Conservation (phyloP, 2,329 filamentous ascomycete genomes). For the Aspergillus nomiae region DNA sequence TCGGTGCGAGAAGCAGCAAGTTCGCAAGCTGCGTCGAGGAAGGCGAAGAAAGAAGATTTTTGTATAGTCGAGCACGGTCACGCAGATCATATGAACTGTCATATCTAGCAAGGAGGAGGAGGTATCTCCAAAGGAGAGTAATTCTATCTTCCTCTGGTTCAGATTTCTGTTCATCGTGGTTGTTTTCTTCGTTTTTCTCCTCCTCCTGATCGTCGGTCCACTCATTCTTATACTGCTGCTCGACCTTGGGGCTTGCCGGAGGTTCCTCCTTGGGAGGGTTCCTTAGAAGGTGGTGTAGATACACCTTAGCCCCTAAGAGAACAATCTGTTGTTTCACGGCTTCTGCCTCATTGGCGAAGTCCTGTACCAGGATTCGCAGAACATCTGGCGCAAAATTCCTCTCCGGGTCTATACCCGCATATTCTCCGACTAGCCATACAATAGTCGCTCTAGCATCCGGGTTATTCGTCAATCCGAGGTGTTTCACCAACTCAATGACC, state of each 20-base stretch:
- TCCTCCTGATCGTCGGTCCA: slow-evolving; percentile 33
- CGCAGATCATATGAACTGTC: slow-evolving; percentile 94
- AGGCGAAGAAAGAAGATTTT: slow-evolving; percentile 76
- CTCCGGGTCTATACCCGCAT: slow-evolving; percentile 74
- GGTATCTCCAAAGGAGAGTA: slow-evolving; percentile 78
- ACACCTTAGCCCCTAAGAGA: slow-evolving; percentile 92
- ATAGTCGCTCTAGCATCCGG: slow-evolving; percentile 90
- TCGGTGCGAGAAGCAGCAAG: slow-evolving; percentile 87
- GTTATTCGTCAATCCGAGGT: slow-evolving; percentile 84
- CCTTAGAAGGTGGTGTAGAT: slow-evolving; percentile 76
- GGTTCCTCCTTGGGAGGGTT: slow-evolving; percentile 38
- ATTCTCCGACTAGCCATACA: slow-evolving; percentile 96
- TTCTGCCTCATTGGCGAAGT: slow-evolving; percentile 81
- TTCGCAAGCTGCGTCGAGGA: slow-evolving; percentile 79
- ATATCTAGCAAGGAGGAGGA: slow-evolving; percentile 82
- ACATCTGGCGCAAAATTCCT: slow-evolving; percentile 94
- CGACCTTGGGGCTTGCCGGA: slow-evolving; percentile 25
- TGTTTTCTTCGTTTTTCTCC: slow-evolving; percentile 26
- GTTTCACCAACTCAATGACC: slow-evolving; percentile 84
- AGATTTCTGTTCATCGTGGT: slow-evolving; percentile 34
- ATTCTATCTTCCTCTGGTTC: slow-evolving; percentile 61
- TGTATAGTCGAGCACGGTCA: slow-evolving; percentile 86
- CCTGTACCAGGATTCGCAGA: slow-evolving; percentile 80
- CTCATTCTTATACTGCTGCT: slow-evolving; percentile 35
- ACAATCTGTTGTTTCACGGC: slow-evolving; percentile 88